Conservation (phyloP, 192 early-diverging fungal species). For the Podila epicladia region DNA sequence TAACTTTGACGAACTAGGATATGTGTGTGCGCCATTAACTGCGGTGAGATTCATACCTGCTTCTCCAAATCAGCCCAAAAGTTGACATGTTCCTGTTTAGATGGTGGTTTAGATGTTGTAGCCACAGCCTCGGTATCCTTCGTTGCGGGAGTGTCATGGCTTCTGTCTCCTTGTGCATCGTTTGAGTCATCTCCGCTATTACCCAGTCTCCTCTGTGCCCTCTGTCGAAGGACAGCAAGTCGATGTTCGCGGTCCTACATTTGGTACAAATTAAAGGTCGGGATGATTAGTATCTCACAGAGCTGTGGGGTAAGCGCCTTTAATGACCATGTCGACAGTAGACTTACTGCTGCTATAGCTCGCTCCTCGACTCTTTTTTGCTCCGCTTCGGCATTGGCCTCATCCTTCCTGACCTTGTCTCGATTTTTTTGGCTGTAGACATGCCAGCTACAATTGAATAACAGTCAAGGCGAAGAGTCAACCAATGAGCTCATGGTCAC, state of each 20-base stretch:
- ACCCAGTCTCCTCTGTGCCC: slow-evolving; percentile 45
- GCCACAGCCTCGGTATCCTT: slow-evolving; percentile 9
- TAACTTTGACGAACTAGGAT: background rate
- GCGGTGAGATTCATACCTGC: slow-evolving; percentile 28
- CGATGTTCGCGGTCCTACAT: slow-evolving; percentile 69
- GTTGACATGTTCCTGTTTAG: slow-evolving; percentile 57
- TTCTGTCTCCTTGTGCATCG: background rate
- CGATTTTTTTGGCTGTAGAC: slow-evolving; percentile 79
- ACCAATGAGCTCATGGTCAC: background rate
- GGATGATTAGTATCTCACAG: too few species aligned
- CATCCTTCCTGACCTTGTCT: slow-evolving; percentile 73
- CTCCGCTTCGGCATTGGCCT: slow-evolving; percentile 70
- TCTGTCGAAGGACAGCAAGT: slow-evolving; percentile 59
- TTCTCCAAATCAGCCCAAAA: slow-evolving; percentile 68
- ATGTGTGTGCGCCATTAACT: background rate
- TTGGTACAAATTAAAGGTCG: background rate
- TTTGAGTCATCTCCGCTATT: background rate
- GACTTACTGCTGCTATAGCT: slow-evolving; percentile 63
- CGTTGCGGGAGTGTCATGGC: background rate
- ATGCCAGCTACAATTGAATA: slow-evolving; percentile 66
- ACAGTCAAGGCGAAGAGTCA: background rate
- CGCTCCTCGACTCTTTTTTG: slow-evolving; percentile 61
- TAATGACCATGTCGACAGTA: too few species aligned
- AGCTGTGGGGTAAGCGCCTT: too few species aligned
- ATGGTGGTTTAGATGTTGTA: background rate